Base-by-base conservation (phyloP, 805 yeast species). In the Dipodascus geniculatus region DNA sequence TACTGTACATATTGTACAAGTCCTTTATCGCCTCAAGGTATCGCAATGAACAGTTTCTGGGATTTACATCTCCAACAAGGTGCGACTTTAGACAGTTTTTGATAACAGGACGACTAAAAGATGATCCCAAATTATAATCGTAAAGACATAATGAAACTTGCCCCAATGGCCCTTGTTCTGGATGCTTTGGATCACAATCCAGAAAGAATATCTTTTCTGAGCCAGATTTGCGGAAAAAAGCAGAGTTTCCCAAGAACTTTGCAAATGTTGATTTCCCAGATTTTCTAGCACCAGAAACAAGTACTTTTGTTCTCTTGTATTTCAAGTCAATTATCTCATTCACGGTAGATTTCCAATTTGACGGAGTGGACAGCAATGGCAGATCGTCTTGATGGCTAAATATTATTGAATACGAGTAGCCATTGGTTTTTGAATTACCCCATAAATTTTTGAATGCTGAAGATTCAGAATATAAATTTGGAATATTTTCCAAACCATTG, bases 131-230 rank as follows among this genome's bases (percentile, higher is more conserved):
- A 17, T 70, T 61, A 1, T 71, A 71, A 3, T 51, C 52, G 0
- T 77, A 72, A 11, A 85, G 65, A 0, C 95, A 80, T 1, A 89
- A 67, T 48, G 84, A 77, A 38, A 38, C 44, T 6, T 6, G 44
- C 31, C 84, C 89, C 0, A 96, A 93, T 6, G 72, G 71, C 0
- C 89, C 80, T 57, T 75, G 81, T 61, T 86, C 95, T 0, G 95
- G 81, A 63, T 89, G 96, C 0, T 95, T 96, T 0, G 96, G 96
- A 63, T 90, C 98, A 1, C 87, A 64, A 60, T 90, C 96, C 44
- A 90, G 59, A 42, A 81, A 76, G 20, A 76, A 73, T 2, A 82
- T 68, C 0, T 69, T 63, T 4, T 16, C 6, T 9, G 44, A 38
- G 0, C 63, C 54, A 1, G 59, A 55, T 3, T 60, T 60, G 2